Conservation (phyloP, 2,329 filamentous ascomycete species). For the Chlorencoelia australis region DNA sequence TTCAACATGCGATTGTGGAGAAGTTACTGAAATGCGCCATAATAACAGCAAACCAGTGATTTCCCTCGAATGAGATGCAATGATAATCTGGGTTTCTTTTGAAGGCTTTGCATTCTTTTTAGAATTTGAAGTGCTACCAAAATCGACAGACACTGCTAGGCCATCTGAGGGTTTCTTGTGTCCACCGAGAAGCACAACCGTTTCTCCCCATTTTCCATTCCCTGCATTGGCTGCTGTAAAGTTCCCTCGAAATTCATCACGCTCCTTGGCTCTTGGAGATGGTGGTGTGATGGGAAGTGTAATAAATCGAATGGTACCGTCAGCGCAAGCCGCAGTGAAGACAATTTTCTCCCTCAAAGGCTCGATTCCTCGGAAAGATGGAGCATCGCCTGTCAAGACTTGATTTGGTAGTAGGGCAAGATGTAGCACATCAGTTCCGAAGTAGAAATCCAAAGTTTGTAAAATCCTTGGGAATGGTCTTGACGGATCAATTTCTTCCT, state of each 20-base stretch:
- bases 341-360: constrained; percentile 48
- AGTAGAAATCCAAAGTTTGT: constrained; percentile 50
- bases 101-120: constrained; percentile 10
- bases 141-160: constrained; percentile 41
- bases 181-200: constrained; percentile 42
- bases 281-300: constrained; percentile 52
- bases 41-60: constrained; percentile 47
- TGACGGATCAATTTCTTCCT: constrained; percentile 28
- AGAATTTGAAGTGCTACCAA: constrained; percentile 28
- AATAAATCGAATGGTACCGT: constrained; percentile 45
- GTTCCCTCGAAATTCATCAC: constrained; percentile 40
- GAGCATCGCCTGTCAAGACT: constrained; percentile 38
- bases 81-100: constrained; percentile 37
- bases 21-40: constrained; percentile 43
- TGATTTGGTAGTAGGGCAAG: constrained; percentile 45
- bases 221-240: constrained; percentile 45
- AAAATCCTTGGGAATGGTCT: constrained; percentile 42
- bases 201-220: constrained; percentile 54
- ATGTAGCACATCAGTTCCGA: constrained; percentile 45
- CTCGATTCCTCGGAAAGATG: constrained; percentile 34
- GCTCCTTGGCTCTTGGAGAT: constrained; percentile 47
- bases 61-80: constrained; percentile 50
- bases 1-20: constrained; percentile 26
- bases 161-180: constrained; percentile 44
- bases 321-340: constrained; percentile 50